phyloP scores from a whole-genome alignment of 768 basidiomycete species.

The Xerocomellus intermedius region DNA sequence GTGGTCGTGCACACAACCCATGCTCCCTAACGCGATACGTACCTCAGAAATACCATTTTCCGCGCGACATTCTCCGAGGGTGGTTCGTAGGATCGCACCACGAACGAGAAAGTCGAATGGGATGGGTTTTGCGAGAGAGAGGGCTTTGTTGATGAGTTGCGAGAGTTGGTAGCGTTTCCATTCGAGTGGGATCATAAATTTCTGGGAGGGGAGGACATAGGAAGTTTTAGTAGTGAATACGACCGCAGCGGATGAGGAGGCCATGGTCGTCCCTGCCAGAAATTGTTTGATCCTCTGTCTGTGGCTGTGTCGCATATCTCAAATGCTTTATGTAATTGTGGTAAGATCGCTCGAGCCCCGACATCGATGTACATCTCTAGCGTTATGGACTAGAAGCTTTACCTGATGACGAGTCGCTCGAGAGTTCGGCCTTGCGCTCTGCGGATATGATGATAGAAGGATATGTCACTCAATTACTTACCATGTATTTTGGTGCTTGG shows the following conservation, averaged over 20 bases:
- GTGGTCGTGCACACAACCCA: neutral
- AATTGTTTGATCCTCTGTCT: neutral
- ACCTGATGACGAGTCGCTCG: too few relatives aligned
- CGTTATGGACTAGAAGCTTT: too few relatives aligned
- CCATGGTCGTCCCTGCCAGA: neutral
- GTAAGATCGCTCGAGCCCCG: too few relatives aligned
- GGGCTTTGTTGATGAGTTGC: constrained; percentile 93
- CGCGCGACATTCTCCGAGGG: constrained; percentile 70
- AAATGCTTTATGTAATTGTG: too few relatives aligned
- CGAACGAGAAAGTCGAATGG: constrained; percentile 92
- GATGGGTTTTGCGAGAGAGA: constrained; percentile 67
- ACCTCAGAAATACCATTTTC: constrained; percentile 74
- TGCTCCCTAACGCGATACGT: neutral
- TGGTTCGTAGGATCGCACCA: constrained; percentile 75
- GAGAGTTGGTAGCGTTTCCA: constrained; percentile 98
- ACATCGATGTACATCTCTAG: too few relatives aligned
- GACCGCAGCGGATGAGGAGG: constrained; percentile 17
- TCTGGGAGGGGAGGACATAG: constrained; percentile 54
- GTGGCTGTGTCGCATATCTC: neutral
- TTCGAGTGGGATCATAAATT: constrained; percentile 86
- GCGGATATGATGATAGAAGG: too few relatives aligned
- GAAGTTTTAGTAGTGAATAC: constrained; percentile 19
- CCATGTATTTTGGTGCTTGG: too few relatives aligned
- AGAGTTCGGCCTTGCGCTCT: too few relatives aligned
- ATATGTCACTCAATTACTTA: too few relatives aligned